Percentiles rank a stretch among this genome's conserved stretches.
Evolutionary conservation across 1,284 basidiomycete species (phyloP).

Genomic region (Porogramme epimiltina): DNA sequence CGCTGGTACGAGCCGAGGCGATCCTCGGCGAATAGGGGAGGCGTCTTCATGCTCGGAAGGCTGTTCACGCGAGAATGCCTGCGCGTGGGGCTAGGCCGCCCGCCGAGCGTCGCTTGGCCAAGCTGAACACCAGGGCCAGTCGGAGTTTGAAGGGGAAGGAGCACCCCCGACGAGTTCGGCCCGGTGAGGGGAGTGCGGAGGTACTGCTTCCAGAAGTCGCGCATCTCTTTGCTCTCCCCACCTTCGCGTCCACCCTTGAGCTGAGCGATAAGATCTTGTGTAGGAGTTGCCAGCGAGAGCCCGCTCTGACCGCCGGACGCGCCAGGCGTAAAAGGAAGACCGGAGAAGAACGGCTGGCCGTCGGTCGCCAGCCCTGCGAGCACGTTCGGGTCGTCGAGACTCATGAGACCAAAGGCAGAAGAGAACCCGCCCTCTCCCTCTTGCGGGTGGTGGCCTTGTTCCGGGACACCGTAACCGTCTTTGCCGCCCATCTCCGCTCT

Average conservation of each 20-base stretch:
- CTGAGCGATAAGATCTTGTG: conserved; percentile 27
- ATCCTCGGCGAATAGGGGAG: conserved; percentile 32
- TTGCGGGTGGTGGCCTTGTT: conserved; percentile 13
- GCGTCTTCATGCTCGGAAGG: conserved; percentile 69
- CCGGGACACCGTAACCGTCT: conserved; percentile 14
- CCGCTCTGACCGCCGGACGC: conserved; percentile 9
- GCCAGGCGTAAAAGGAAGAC: conserved; percentile 23
- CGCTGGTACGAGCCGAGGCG: conserved; percentile 10
- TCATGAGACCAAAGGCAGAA: conserved; percentile 70
- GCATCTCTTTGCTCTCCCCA: conserved; percentile 55
- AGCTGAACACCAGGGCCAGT: conserved; percentile 31
- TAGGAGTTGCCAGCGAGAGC: conserved; percentile 25
- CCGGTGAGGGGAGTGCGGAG: conserved; percentile 69
- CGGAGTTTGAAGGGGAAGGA: conserved; percentile 28
- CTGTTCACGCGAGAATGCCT: conserved; percentile 60
- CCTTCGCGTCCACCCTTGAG: conserved; percentile 39
- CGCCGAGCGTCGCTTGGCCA: conserved; percentile 12
- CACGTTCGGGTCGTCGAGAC: conserved; percentile 66
- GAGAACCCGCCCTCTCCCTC: conserved; percentile 53
- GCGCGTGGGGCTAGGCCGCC: conserved; percentile 28
- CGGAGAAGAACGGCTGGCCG: conserved; percentile 62
- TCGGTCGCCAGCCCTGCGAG: conserved; percentile 59
- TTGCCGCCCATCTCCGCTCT: conserved; percentile 15
- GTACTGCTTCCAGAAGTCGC: conserved; percentile 76
- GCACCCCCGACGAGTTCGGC: conserved; percentile 28